Evolutionary conservation across 345 rosid species (phyloP).

Genomic region (Eucalyptus curtisii): DNA sequence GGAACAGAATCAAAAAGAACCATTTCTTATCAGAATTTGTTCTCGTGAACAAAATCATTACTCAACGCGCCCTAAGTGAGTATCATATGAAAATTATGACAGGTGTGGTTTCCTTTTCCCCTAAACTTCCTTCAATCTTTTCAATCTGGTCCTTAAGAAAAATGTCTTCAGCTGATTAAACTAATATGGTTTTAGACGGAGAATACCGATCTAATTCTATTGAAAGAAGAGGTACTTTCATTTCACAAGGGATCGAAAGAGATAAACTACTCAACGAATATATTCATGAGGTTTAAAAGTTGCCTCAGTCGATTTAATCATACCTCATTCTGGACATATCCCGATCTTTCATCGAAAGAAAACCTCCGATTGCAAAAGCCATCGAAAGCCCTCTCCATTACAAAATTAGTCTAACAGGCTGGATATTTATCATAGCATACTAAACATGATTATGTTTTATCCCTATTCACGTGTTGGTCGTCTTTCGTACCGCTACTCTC

Average conservation of each 20-base stretch:
- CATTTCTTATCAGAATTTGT: too few relatives aligned
- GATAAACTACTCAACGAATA: background rate
- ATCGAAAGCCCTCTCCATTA: background rate
- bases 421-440: background rate
- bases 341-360: background rate
- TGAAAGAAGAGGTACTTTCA: background rate
- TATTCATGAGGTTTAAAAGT: background rate
- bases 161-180: background rate
- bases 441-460: background rate
- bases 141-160: background rate
- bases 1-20: too few relatives aligned
- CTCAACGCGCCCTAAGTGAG: too few relatives aligned
- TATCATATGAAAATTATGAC: too few relatives aligned
- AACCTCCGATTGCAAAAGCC: background rate
- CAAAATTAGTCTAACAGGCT: background rate
- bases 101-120: background rate
- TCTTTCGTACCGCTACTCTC: fast-evolving
- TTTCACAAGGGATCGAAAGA: background rate
- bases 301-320: background rate
- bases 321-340: background rate
- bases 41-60: too few relatives aligned
- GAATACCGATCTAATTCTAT: background rate
- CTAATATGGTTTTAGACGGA: background rate
- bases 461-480: background rate
- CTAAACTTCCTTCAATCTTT: background rate